These are phyloP conservation scores for Nymphaea thermarum DNA, from an alignment of 164 flowering plant genomes.

Conservation along the genomic window DNA sequence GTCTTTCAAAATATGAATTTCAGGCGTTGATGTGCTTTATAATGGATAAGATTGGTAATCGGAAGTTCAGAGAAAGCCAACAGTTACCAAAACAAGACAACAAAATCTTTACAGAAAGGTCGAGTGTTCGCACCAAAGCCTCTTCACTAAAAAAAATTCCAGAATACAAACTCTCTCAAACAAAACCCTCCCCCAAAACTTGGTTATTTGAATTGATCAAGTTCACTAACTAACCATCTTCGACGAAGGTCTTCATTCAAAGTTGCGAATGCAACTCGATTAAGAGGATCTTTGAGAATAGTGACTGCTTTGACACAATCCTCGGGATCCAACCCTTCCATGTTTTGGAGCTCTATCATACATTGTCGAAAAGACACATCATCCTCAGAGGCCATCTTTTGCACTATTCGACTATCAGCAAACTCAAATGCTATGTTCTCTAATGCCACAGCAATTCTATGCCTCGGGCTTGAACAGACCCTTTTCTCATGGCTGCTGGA, in stretches of 20 bases:
- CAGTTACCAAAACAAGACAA: neutral
- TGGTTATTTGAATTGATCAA: neutral
- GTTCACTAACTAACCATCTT: neutral
- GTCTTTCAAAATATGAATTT: too few species aligned
- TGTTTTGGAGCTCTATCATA: neutral
- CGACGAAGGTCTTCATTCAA: neutral
- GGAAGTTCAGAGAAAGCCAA: neutral
- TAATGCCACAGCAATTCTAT: slow-evolving; percentile 1
- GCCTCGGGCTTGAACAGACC: neutral
- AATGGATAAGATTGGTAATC: too few species aligned
- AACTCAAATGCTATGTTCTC: neutral
- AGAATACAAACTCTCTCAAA: neutral
- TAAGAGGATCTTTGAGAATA: neutral
- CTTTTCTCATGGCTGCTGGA: neutral
- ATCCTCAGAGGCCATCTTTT: neutral
- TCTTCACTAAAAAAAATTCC: neutral
- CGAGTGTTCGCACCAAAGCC: neutral
- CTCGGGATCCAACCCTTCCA: neutral
- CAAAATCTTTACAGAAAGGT: neutral
- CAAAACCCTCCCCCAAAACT: neutral
- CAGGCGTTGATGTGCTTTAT: too few species aligned
- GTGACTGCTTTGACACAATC: neutral
- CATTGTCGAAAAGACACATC: neutral
- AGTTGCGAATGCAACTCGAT: neutral
- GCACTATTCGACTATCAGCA: neutral